phyloP scores from a whole-genome alignment of 1,284 basidiomycete genomes.

The Xanthoconium separans region DNA sequence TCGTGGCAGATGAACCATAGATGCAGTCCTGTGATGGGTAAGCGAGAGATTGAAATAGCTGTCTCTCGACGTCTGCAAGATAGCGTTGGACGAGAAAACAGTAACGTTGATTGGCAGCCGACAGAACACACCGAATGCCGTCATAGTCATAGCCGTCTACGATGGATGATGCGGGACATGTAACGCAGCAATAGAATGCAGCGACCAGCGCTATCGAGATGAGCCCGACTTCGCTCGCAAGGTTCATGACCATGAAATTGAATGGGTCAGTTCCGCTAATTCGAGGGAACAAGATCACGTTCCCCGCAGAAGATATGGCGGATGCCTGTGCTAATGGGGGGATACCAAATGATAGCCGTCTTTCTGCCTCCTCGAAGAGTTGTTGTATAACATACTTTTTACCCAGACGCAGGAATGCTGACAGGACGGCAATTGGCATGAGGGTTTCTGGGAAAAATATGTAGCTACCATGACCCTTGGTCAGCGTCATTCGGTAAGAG shows the following conservation, averaged over 20 bases:
- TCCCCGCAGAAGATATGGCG: not conserved
- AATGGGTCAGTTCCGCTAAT: slow-evolving; percentile 7
- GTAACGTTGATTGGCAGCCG: not conserved
- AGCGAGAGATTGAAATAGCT: not conserved
- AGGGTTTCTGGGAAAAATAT: not conserved
- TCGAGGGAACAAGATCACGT: slow-evolving; percentile 1
- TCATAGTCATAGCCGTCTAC: slow-evolving; percentile 10
- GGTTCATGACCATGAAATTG: slow-evolving; percentile 16
- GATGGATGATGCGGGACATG: slow-evolving; percentile 4
- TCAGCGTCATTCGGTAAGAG: not conserved
- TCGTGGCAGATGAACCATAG: not conserved
- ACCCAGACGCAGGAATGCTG: slow-evolving; percentile 13
- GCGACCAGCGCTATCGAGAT: not conserved
- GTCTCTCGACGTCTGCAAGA: not conserved
- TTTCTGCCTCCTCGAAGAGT: slow-evolving; percentile 9
- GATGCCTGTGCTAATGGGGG: not conserved
- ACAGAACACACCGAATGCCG: not conserved
- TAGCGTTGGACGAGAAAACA: slow-evolving; percentile 4
- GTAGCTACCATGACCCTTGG: slow-evolving; percentile 1
- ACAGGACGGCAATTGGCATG: slow-evolving; percentile 11
- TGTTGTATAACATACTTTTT: slow-evolving; percentile 17
- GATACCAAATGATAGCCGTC: not conserved
- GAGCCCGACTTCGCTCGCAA: slow-evolving; percentile 14
- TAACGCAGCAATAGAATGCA: slow-evolving; percentile 2
- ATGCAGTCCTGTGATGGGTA: not conserved